Conservation (phyloP, 2,329 filamentous ascomycete species). For the Fusarium sp. region DNA sequence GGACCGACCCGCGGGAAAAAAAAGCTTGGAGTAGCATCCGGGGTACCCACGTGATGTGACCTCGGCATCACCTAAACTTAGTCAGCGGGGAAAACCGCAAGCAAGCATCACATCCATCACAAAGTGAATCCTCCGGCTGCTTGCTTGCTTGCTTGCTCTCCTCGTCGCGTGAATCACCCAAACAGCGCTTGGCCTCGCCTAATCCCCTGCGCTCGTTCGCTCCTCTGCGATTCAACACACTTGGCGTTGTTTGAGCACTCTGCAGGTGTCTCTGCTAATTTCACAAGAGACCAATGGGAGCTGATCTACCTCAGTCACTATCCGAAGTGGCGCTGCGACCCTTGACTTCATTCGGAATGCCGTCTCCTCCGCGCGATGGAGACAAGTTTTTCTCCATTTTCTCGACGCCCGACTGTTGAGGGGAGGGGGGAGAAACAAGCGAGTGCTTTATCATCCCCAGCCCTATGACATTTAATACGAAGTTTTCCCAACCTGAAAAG, state of each 20-base stretch:
- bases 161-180: neutral
- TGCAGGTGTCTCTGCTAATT: slow-evolving; percentile 26
- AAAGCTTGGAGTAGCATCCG: neutral
- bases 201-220: slow-evolving; percentile 14
- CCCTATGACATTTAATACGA: slow-evolving; percentile 1
- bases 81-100: neutral
- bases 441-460: slow-evolving; percentile 9
- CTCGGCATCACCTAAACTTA: neutral
- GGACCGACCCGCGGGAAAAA: neutral
- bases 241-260: slow-evolving; percentile 16
- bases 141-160: neutral
- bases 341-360: slow-evolving; percentile 28
- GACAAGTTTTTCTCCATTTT: slow-evolving; percentile 2
- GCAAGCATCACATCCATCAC: neutral
- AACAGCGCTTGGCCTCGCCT: neutral
- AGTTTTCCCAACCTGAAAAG: neutral
- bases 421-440: slow-evolving; percentile 8
- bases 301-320: slow-evolving; percentile 11
- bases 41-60: neutral
- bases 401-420: slow-evolving; percentile 5
- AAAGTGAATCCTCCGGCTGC: neutral
- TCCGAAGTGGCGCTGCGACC: slow-evolving; percentile 22
- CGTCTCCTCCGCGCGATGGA: slow-evolving; percentile 10
- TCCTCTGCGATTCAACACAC: neutral
- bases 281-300: slow-evolving; percentile 34